These are phyloP conservation scores for Polysphondylium violaceum DNA, from an alignment of 78 protist genomes.

Conservation along the genomic window DNA sequence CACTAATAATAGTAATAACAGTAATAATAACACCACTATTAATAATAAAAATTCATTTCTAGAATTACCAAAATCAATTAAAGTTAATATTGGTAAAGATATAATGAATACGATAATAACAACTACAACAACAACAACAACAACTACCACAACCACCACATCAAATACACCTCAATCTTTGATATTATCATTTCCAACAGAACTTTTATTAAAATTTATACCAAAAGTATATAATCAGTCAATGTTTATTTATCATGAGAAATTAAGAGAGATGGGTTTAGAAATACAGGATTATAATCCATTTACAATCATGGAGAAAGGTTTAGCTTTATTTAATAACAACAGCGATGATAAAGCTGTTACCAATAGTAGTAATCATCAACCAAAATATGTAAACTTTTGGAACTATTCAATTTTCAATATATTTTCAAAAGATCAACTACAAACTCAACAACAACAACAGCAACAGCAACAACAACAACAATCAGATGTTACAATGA, in stretches of 20 bases:
- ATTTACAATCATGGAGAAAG: conserved; percentile 29
- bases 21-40: background rate
- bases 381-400: conserved; percentile 2
- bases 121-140: too few relatives aligned
- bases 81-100: conserved; percentile 16
- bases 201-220: conserved; percentile 35
- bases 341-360: background rate
- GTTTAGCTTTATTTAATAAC: conserved; percentile 10
- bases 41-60: background rate
- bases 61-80: conserved; percentile 27
- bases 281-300: conserved; percentile 32
- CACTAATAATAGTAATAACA: too few relatives aligned
- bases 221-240: conserved; percentile 20
- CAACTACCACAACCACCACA: background rate
- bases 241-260: conserved; percentile 21
- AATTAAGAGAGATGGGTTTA: conserved; percentile 42
- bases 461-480: background rate
- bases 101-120: too few relatives aligned
- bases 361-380: background rate
- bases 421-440: conserved; percentile 34
- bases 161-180: background rate
- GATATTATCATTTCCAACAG: conserved; percentile 38
- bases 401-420: conserved; percentile 24
- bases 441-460: background rate
- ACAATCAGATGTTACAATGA: conserved; percentile 2